phyloP scores from a whole-genome alignment of 176 grass and related monocot species.

The Oryza nivara region DNA sequence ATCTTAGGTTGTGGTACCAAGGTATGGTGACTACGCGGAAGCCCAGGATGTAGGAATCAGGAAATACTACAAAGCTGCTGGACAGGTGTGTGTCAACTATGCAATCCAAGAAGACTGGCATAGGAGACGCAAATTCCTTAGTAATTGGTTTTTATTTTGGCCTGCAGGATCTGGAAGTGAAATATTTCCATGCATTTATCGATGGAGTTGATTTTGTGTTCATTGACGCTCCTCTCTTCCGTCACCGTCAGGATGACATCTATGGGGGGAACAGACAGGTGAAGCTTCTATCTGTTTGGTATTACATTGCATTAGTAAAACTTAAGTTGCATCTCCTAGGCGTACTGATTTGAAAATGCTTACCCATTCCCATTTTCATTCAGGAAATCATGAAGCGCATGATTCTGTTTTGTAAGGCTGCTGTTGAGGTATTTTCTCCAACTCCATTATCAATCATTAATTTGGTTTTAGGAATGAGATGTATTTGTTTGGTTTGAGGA shows the following conservation, averaged over 20 bases:
- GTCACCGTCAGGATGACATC: constrained; percentile 67
- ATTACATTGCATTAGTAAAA: constrained; percentile 24
- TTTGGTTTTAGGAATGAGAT: background rate
- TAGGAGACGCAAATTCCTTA: background rate
- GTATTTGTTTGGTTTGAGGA: background rate
- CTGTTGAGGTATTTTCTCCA: constrained; percentile 70
- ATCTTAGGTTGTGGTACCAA: constrained; percentile 85
- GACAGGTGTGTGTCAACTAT: constrained; percentile 63
- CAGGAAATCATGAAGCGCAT: constrained; percentile 94
- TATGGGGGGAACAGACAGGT: constrained; percentile 80
- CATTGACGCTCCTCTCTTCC: constrained; percentile 68
- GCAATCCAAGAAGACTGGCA: background rate
- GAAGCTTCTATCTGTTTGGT: constrained; percentile 14
- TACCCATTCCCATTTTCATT: constrained; percentile 13
- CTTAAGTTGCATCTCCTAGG: background rate
- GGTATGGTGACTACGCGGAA: constrained; percentile 82
- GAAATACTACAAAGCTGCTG: constrained; percentile 82
- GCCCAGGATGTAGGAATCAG: constrained; percentile 64
- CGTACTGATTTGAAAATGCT: constrained; percentile 1
- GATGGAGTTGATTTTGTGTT: constrained; percentile 98
- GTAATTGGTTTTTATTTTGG: background rate
- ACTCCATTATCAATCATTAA: background rate
- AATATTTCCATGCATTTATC: constrained; percentile 80
- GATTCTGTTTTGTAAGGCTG: constrained; percentile 93
- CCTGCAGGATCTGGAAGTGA: constrained; percentile 85